phyloP scores from a whole-genome alignment of 495 filamentous ascomycete species.

The Cercophora sp. region DNA sequence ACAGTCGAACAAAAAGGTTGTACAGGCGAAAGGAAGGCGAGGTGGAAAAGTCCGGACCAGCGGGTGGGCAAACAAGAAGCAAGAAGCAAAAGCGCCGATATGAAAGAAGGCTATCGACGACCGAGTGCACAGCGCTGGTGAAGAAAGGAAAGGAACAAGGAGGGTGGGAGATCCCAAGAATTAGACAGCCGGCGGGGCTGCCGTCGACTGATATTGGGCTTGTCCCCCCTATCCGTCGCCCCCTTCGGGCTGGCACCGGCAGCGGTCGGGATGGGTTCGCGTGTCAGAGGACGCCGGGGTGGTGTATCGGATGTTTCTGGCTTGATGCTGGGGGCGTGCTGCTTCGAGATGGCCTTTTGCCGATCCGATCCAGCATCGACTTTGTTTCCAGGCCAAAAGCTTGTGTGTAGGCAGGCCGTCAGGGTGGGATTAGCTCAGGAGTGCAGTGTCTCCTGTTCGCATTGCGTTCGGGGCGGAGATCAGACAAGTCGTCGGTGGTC shows the following conservation, averaged over 20 bases:
- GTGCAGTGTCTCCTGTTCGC: conserved; percentile 15
- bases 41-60: conserved; percentile 43
- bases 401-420: conserved; percentile 13
- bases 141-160: conserved; percentile 27
- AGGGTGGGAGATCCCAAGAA: conserved; percentile 24
- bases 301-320: conserved; percentile 39
- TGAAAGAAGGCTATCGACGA: conserved; percentile 47
- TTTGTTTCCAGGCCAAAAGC: no score
- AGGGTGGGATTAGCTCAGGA: no score
- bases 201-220: conserved; percentile 39
- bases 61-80: conserved; percentile 22
- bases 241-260: conserved; percentile 10
- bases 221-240: conserved; percentile 6
- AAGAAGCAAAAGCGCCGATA: conserved; percentile 33
- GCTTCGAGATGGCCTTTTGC: conserved; percentile 42
- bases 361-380: conserved; percentile 47
- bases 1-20: conserved; percentile 18
- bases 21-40: conserved; percentile 32
- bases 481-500: conserved; percentile 36
- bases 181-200: conserved; percentile 28
- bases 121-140: conserved; percentile 43
- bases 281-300: conserved; percentile 38
- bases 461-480: conserved; percentile 39
- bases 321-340: conserved; percentile 29
- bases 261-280: conserved; percentile 20